Percentiles rank a stretch among this genome's conserved stretches.
Conservation (phyloP, 2,329 filamentous ascomycete species). For the Dactylellina drechsleri region DNA sequence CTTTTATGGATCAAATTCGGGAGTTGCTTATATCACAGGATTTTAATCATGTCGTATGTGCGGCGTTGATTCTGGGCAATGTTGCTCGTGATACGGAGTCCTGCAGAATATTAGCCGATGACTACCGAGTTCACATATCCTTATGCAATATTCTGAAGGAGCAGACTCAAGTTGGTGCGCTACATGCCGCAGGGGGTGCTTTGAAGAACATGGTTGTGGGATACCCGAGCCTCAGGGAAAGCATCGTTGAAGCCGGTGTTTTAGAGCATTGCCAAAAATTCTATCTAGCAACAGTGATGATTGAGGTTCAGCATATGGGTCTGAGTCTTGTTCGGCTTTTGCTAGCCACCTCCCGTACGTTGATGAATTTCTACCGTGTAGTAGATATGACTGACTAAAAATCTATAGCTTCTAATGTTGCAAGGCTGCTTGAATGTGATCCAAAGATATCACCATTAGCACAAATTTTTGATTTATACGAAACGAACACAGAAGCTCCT, state of each 20-base stretch:
- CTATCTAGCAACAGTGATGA: constrained; percentile 62
- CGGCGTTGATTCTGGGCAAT: constrained; percentile 65
- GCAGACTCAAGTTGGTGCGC: constrained; percentile 61
- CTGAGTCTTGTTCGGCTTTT: constrained; percentile 61
- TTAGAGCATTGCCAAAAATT: constrained; percentile 39
- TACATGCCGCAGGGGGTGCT: constrained; percentile 64
- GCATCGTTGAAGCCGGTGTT: constrained; percentile 19
- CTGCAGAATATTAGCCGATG: constrained; percentile 62
- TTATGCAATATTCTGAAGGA: constrained; percentile 62
- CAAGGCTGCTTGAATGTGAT: constrained; percentile 60
- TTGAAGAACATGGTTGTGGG: constrained; percentile 65
- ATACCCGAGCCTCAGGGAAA: constrained; percentile 11
- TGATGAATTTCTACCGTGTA: constrained; percentile 63
- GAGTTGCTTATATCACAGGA: constrained; percentile 61
- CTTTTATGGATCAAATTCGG: constrained; percentile 61
- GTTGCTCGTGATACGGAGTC: constrained; percentile 63
- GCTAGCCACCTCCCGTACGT: constrained; percentile 63
- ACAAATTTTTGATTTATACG: constrained; percentile 62
- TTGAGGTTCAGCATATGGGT: constrained; percentile 61
- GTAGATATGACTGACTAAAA: constrained; percentile 59
- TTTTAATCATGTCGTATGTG: constrained; percentile 64
- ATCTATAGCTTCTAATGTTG: constrained; percentile 61
- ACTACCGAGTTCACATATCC: constrained; percentile 62
- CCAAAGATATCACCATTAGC: constrained; percentile 51
- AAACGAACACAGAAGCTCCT: constrained; percentile 63